A percentile compares a stretch with the other conserved stretches of the same genome.
Conservation (phyloP, 495 filamentous ascomycete genomes). For the Extremus antarcticus region DNA sequence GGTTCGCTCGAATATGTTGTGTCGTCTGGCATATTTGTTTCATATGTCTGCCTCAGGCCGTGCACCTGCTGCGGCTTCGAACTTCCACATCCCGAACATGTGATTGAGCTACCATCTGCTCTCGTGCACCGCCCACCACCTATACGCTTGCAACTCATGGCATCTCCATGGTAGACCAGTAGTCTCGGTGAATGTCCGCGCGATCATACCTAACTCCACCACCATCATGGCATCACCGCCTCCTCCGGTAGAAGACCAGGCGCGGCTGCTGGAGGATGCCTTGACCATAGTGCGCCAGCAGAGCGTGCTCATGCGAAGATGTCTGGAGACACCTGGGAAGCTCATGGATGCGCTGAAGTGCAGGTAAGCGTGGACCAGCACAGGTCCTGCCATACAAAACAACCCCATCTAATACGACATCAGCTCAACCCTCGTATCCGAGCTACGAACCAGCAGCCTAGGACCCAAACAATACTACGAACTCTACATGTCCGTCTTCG, state of each 20-base stretch:
- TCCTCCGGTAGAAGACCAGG: slow-evolving; percentile 67
- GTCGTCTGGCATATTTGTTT: too few relatives aligned
- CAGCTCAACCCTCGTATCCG: slow-evolving; percentile 93
- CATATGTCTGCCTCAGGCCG: too few relatives aligned
- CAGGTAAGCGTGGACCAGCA: slow-evolving; percentile 71
- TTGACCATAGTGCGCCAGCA: slow-evolving; percentile 92
- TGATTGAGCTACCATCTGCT: too few relatives aligned
- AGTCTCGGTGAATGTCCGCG: slow-evolving; percentile 1
- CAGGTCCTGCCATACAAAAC: too few relatives aligned
- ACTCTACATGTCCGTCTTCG: slow-evolving; percentile 97
- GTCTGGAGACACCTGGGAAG: slow-evolving; percentile 93
- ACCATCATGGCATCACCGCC: slow-evolving; percentile 18
- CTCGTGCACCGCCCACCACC: too few relatives aligned
- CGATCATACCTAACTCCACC: neutral
- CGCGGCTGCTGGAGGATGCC: slow-evolving; percentile 91
- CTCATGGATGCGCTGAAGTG: slow-evolving; percentile 99
- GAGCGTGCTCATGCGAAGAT: slow-evolving; percentile 91
- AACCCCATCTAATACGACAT: neutral
- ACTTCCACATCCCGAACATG: neutral
- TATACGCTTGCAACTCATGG: neutral
- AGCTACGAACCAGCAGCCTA: slow-evolving; percentile 87
- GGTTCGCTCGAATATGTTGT: too few relatives aligned
- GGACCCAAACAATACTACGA: slow-evolving; percentile 99
- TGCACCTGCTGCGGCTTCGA: neutral
- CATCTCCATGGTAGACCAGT: neutral